These are phyloP conservation scores for Monilinia aucupariae DNA, from an alignment of 2,329 filamentous ascomycete genomes.

Conservation along the genomic window DNA sequence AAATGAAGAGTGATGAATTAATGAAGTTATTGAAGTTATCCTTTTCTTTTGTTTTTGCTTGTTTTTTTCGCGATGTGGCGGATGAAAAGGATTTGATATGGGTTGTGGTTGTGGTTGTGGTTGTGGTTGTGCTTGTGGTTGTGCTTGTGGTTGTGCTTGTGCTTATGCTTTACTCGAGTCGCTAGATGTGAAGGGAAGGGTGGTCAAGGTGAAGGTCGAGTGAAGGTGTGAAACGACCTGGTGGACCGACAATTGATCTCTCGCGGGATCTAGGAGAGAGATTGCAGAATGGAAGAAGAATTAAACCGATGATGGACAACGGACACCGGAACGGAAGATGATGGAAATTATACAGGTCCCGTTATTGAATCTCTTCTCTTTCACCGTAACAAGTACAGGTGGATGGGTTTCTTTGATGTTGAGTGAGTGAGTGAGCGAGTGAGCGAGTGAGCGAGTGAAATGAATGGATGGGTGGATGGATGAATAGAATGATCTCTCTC, in stretches of 20 bases:
- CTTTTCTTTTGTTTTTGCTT: not conserved
- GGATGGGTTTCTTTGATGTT: not conserved
- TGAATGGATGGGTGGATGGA: not conserved
- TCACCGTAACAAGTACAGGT: conserved; percentile 7
- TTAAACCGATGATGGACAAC: not conserved
- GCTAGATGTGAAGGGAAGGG: too few relatives aligned
- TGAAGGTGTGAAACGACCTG: not conserved
- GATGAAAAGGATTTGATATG: not conserved
- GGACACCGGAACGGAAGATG: conserved; percentile 8
- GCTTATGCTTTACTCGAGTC: too few relatives aligned
- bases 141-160: too few relatives aligned
- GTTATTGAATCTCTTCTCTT: too few relatives aligned
- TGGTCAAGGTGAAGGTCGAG: not conserved
- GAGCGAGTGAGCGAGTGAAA: too few relatives aligned
- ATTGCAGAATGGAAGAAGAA: not conserved
- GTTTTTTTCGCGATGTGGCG: not conserved
- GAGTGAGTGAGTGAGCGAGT: too few relatives aligned
- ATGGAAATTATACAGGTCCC: not conserved
- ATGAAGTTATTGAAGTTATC: too few relatives aligned
- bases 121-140: too few relatives aligned
- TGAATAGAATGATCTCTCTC: not conserved
- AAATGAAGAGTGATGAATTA: too few relatives aligned
- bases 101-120: too few relatives aligned
- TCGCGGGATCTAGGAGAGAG: not conserved
- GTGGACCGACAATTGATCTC: not conserved